phyloP scores from a whole-genome alignment of 805 yeast genomes.

The Dipodascus geniculatus region DNA sequence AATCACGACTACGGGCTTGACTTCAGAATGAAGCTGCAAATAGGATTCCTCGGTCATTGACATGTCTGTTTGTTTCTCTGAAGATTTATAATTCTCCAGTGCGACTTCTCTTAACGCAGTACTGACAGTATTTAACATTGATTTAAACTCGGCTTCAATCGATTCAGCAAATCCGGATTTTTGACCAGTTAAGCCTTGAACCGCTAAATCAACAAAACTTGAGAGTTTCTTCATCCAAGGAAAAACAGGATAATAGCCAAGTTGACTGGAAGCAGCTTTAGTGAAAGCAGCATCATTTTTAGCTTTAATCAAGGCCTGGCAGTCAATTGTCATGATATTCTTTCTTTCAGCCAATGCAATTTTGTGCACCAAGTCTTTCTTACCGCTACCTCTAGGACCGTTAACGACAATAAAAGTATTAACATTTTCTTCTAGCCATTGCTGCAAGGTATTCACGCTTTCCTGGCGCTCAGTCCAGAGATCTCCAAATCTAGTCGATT shows the following conservation, averaged over 20 bases:
- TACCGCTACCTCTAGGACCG: constrained; percentile 96
- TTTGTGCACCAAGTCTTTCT: constrained; percentile 62
- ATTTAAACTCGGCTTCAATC: constrained; percentile 69
- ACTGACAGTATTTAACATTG: constrained; percentile 60
- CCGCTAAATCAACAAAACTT: constrained; percentile 68
- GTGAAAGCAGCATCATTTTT: constrained; percentile 64
- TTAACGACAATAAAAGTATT: constrained; percentile 79
- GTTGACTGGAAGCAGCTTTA: constrained; percentile 53
- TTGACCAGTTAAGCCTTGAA: constrained; percentile 88
- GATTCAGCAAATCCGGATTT: constrained; percentile 82
- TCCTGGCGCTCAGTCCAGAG: constrained; percentile 66
- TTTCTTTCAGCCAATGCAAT: constrained; percentile 50
- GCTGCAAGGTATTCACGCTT: constrained; percentile 51
- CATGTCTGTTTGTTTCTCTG: constrained; percentile 13
- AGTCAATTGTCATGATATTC: constrained; percentile 61
- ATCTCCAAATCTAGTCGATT: constrained; percentile 18
- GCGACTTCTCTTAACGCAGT: constrained; percentile 63
- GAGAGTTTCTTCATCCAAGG: constrained; percentile 83
- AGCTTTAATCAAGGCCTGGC: constrained; percentile 62
- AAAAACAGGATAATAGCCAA: constrained; percentile 90
- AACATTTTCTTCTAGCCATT: constrained; percentile 82
- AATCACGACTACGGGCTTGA: constrained; percentile 75
- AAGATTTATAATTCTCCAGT: constrained; percentile 21
- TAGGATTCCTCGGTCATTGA: constrained; percentile 64
- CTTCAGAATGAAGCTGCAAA: constrained; percentile 74